A percentile compares a stretch with the other conserved stretches of the same genome.
Conservation (phyloP, 2,329 filamentous ascomycete species). For the Albifimbria verrucaria region DNA sequence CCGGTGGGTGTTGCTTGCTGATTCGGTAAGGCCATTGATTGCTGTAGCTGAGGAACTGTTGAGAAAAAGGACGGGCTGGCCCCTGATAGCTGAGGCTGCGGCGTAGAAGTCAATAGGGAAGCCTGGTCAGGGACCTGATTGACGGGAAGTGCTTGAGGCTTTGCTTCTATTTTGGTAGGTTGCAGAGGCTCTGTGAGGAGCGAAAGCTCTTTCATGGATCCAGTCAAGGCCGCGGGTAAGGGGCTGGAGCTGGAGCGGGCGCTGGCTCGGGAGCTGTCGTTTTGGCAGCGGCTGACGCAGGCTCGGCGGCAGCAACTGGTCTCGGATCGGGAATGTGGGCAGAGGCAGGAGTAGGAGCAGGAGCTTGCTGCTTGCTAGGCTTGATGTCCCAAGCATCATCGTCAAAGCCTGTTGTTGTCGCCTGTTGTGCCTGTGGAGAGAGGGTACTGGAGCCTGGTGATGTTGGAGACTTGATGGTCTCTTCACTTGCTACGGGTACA, state of each 20-base stretch:
- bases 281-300: conserved; percentile 15
- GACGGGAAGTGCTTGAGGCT: conserved; percentile 18
- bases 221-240: conserved; percentile 55
- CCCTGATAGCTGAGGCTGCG: conserved; percentile 45
- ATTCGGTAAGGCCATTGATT: conserved; percentile 32
- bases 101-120: conserved; percentile 27
- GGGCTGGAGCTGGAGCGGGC: conserved; percentile 8
- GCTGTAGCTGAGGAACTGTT: conserved; percentile 39
- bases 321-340: conserved; percentile 14
- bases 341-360: conserved; percentile 1
- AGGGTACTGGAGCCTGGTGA: conserved; percentile 24
- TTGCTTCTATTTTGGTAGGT: conserved; percentile 40
- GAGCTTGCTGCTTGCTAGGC: conserved; percentile 58
- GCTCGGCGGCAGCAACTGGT: conserved; percentile 10
- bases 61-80: conserved; percentile 59
- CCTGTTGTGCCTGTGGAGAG: conserved; percentile 20
- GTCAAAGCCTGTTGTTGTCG: conserved; percentile 66
- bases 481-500: conserved; percentile 15
- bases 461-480: conserved; percentile 18
- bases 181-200: conserved; percentile 51
- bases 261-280: background rate
- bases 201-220: conserved; percentile 61
- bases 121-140: conserved; percentile 17
- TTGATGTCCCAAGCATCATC: conserved; percentile 98
- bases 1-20: conserved; percentile 21